phyloP scores from a whole-genome alignment of 345 rosid genomes.

The Xanthoceras sorbifolium region DNA sequence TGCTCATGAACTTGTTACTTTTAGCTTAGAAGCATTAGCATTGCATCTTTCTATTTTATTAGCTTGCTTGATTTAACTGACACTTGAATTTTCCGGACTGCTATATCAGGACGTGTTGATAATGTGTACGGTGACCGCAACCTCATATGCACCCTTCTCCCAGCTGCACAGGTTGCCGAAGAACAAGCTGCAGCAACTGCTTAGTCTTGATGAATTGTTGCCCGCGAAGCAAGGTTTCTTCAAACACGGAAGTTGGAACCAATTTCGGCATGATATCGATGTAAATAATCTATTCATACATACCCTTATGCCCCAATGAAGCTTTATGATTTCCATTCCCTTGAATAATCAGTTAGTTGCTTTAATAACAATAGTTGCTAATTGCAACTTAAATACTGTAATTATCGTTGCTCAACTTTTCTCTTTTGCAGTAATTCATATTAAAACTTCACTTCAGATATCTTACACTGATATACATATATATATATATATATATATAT shows the following conservation, averaged over 20 bases:
- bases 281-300: conserved; percentile 35
- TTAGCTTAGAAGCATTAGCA: not conserved
- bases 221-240: conserved; percentile 22
- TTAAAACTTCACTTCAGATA: not conserved
- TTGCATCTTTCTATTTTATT: not conserved
- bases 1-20: not conserved
- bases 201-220: conserved; percentile 26
- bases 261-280: conserved; percentile 17
- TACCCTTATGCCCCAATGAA: conserved; percentile 23
- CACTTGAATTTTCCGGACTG: not conserved
- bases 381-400: conserved; percentile 18
- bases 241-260: conserved; percentile 1
- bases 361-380: conserved; percentile 21
- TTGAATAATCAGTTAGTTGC: conserved; percentile 18
- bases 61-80: conserved; percentile 5
- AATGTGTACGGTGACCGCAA: conserved; percentile 98
- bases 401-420: conserved; percentile 8
- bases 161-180: conserved; percentile 63
- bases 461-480: no score
- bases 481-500: no score
- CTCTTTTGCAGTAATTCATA: not conserved
- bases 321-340: conserved; percentile 32
- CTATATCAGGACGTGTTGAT: conserved; percentile 79
- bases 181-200: conserved; percentile 87
- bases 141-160: conserved; percentile 83